Evolutionary conservation across 306 rosid species (phyloP).

Genomic region (Canavalia ensiformis): DNA sequence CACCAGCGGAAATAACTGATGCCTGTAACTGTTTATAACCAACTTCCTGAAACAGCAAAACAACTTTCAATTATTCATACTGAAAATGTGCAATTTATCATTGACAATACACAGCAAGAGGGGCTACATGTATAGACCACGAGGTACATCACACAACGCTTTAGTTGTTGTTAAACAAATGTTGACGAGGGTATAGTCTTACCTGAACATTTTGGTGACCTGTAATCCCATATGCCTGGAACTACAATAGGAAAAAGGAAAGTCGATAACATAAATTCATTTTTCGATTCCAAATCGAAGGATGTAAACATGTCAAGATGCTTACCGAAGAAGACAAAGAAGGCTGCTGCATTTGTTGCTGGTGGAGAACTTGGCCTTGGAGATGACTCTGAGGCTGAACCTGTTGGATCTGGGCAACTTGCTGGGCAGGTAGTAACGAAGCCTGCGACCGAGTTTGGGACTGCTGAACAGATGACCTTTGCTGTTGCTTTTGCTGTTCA

Average conservation of each 20-base stretch:
- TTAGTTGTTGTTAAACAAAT: constrained; percentile 2
- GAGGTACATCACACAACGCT: neutral
- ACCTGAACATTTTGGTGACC: constrained; percentile 79
- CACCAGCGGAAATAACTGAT: constrained; percentile 52
- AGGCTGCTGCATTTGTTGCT: constrained; percentile 71
- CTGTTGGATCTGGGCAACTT: constrained; percentile 68
- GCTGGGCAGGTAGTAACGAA: constrained; percentile 64
- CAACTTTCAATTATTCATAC: constrained; percentile 33
- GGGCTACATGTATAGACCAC: constrained; percentile 11
- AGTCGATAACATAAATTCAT: constrained; percentile 46
- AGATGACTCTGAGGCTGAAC: constrained; percentile 65
- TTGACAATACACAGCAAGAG: constrained; percentile 7
- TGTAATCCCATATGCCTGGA: constrained; percentile 68
- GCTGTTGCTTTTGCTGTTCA: constrained; percentile 79
- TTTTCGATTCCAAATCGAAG: constrained; percentile 20
- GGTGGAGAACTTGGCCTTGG: constrained; percentile 67
- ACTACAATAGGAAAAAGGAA: constrained; percentile 57
- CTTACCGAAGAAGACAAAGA: constrained; percentile 65
- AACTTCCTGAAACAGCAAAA: constrained; percentile 57
- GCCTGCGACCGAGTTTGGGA: constrained; percentile 65
- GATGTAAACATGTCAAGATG: constrained; percentile 30
- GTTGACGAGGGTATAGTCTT: constrained; percentile 36
- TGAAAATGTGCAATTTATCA: neutral
- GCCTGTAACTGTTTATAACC: constrained; percentile 65
- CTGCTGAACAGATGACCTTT: constrained; percentile 65